Evolutionary conservation across 2,329 filamentous ascomycete genomes (phyloP).

Genomic region (Fusarium sp.): DNA sequence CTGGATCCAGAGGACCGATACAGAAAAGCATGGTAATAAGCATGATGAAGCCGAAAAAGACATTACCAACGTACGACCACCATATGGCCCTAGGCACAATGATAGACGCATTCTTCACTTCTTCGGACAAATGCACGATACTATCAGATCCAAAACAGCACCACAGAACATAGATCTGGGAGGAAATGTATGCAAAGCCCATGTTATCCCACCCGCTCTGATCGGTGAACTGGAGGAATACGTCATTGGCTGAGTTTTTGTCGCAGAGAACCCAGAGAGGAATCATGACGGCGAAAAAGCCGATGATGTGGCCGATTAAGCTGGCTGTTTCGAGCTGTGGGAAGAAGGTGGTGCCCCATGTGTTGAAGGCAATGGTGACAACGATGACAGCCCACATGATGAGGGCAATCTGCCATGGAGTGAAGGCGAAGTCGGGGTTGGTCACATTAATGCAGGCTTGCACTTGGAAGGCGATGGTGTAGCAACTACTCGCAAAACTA

Average conservation of each 20-base stretch:
- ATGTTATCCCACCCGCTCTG: constrained; percentile 32
- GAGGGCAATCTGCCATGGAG: constrained; percentile 25
- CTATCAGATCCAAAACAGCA: constrained; percentile 34
- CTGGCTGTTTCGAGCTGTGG: constrained; percentile 27
- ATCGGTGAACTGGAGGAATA: constrained; percentile 29
- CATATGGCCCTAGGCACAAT: constrained; percentile 16
- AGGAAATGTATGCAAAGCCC: constrained; percentile 32
- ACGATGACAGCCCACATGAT: constrained; percentile 35
- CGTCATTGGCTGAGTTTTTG: constrained; percentile 16
- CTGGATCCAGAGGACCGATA: constrained; percentile 16
- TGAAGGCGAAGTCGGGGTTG: constrained; percentile 26
- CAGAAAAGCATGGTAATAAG: constrained; percentile 35
- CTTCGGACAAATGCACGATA: constrained; percentile 23
- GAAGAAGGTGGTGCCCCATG: constrained; percentile 29
- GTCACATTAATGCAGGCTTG: constrained; percentile 35
- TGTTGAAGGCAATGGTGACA: constrained; percentile 25
- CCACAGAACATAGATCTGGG: constrained; percentile 31
- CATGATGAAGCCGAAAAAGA: constrained; percentile 30
- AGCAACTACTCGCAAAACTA: constrained; percentile 32
- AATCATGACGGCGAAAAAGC: constrained; percentile 27
- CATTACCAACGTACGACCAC: constrained; percentile 28
- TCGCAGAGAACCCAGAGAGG: constrained; percentile 32
- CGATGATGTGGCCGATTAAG: constrained; percentile 14
- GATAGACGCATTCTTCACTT: constrained; percentile 27
- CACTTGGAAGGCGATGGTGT: constrained; percentile 30